Evolutionary conservation across 139 green algal genomes (phyloP).

Genomic region (Chlorella vulgaris): DNA sequence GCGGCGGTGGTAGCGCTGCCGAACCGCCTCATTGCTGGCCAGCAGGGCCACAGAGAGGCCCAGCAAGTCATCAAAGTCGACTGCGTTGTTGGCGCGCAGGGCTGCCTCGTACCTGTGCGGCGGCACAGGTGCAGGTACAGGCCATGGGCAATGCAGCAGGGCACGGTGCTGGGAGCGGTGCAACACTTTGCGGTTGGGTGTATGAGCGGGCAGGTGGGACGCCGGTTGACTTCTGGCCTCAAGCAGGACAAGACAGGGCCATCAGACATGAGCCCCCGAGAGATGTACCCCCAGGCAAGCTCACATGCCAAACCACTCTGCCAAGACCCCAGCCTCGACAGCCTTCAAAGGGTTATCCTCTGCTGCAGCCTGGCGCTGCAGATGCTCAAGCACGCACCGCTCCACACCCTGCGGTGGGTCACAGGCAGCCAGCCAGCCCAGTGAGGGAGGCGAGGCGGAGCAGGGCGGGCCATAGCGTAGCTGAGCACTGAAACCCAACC

Average conservation of each 20-base stretch:
- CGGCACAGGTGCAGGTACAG: not conserved
- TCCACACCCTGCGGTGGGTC: not conserved
- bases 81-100: constrained; percentile 26
- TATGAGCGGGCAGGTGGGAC: not conserved
- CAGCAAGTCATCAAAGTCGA: constrained; percentile 60
- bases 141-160: too few species aligned
- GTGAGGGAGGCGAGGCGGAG: too few species aligned
- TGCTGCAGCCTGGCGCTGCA: too few species aligned
- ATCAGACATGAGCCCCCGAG: too few species aligned
- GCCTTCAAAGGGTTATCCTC: not conserved
- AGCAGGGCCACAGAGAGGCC: constrained; percentile 39
- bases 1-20: not conserved
- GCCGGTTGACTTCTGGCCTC: not conserved
- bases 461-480: too few species aligned
- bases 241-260: too few species aligned
- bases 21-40: not conserved
- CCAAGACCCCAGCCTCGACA: not conserved
- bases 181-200: not conserved
- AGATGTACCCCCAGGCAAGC: too few species aligned
- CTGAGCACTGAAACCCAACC: not conserved
- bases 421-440: not conserved
- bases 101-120: constrained; percentile 8
- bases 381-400: not conserved
- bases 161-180: too few species aligned
- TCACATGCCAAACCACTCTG: constrained; percentile 15